Evolutionary conservation across 257 asterid species (phyloP).

Genomic region (Gentiana macrophylla): DNA sequence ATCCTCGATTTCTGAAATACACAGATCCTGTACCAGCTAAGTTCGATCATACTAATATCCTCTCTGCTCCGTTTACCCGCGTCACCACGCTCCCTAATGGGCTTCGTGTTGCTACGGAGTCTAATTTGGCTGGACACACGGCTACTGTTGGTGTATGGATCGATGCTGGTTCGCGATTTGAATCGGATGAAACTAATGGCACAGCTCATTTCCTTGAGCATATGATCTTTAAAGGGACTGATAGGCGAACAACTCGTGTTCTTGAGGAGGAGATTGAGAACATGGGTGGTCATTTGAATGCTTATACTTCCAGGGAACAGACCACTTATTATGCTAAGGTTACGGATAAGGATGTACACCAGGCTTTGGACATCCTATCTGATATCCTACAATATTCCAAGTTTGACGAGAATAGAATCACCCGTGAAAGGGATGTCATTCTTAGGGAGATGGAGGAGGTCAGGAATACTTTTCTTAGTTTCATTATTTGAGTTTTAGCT

Average conservation of each 20-base stretch:
- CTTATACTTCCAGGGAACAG: slow-evolving; percentile 91
- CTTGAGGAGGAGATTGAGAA: slow-evolving; percentile 97
- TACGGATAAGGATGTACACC: slow-evolving; percentile 46
- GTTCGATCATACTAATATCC: slow-evolving; percentile 55
- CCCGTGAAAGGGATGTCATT: slow-evolving; percentile 79
- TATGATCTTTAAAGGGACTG: slow-evolving; percentile 95
- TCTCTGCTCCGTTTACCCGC: slow-evolving; percentile 59
- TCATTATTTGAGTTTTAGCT: too few relatives aligned
- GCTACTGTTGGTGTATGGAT: slow-evolving; percentile 92
- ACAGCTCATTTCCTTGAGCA: slow-evolving; percentile 95
- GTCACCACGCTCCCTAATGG: slow-evolving; percentile 87
- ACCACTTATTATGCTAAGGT: slow-evolving; percentile 86
- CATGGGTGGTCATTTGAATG: slow-evolving; percentile 96
- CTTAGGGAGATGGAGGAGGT: slow-evolving; percentile 99
- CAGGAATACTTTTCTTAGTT: neutral
- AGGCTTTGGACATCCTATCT: slow-evolving; percentile 62
- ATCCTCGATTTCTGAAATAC: slow-evolving; percentile 55
- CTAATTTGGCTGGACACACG: slow-evolving; percentile 47
- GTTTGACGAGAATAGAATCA: slow-evolving; percentile 52
- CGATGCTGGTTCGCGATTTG: slow-evolving; percentile 94
- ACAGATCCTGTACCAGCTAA: slow-evolving; percentile 54
- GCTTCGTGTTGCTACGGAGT: slow-evolving; percentile 81
- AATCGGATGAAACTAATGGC: slow-evolving; percentile 68
- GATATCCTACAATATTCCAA: slow-evolving; percentile 85
- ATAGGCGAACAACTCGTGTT: slow-evolving; percentile 46